Evolutionary conservation across 2,329 filamentous ascomycete species (phyloP).

Genomic region (Thielaviopsis musarum): DNA sequence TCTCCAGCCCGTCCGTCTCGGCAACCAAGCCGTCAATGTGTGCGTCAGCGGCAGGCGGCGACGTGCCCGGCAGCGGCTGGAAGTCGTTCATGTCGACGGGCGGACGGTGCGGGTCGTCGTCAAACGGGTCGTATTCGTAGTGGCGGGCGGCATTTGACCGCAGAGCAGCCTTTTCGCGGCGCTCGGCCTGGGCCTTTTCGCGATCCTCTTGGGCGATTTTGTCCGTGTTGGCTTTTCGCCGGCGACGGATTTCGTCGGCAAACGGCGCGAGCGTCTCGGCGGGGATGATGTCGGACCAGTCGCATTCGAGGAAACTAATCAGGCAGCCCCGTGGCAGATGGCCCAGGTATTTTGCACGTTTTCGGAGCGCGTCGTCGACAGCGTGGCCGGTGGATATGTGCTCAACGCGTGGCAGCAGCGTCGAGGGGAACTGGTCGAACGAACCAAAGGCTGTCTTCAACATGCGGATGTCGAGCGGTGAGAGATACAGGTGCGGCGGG

Average conservation of each 20-base stretch:
- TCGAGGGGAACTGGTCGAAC: conserved; percentile 69
- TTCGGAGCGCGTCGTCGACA: conserved; percentile 69
- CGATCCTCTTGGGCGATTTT: conserved; percentile 79
- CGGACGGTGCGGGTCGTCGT: conserved; percentile 16
- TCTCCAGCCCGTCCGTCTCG: conserved; percentile 51
- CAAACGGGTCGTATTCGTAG: not conserved
- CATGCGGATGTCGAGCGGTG: conserved; percentile 80
- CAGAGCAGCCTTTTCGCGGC: conserved; percentile 54
- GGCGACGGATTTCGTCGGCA: conserved; percentile 54
- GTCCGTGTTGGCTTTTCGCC: conserved; percentile 61
- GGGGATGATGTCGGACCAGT: conserved; percentile 81
- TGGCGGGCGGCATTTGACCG: conserved; percentile 23
- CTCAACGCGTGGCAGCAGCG: conserved; percentile 72
- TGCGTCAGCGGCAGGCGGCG: conserved; percentile 39
- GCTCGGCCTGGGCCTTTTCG: conserved; percentile 66
- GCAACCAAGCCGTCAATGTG: conserved; percentile 41
- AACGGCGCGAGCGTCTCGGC: conserved; percentile 61
- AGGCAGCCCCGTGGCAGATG: conserved; percentile 85
- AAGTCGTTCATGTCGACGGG: conserved; percentile 44
- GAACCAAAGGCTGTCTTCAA: conserved; percentile 76
- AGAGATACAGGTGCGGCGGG: conserved; percentile 75
- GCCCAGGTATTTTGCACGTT: conserved; percentile 69
- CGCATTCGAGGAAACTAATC: conserved; percentile 79
- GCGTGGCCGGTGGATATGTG: conserved; percentile 78
- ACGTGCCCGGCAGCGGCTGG: conserved; percentile 38